phyloP scores from a whole-genome alignment of 163 green algal species.

The Prototheca wickerhamii region DNA sequence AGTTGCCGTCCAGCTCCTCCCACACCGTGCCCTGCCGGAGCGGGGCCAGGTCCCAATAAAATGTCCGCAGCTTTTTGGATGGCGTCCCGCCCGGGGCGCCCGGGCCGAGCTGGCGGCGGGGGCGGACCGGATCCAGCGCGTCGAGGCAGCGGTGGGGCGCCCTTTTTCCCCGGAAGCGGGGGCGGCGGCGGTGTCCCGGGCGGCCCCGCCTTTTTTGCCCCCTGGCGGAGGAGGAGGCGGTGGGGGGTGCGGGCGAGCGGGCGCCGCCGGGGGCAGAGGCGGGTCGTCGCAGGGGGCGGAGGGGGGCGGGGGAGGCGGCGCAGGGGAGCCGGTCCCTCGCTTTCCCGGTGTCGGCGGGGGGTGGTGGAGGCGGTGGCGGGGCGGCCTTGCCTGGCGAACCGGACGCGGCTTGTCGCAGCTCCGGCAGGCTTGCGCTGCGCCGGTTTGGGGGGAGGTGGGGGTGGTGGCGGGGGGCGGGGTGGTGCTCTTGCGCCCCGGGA shows the following conservation, averaged over 20 bases:
- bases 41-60: conserved; percentile 23
- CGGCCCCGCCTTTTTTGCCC: background rate
- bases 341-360: background rate
- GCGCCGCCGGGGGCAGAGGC: background rate
- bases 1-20: conserved; percentile 14
- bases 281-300: too few species aligned
- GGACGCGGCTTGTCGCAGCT: background rate
- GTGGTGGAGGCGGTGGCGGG: conserved; percentile 5
- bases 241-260: background rate
- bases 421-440: too few species aligned
- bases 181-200: background rate
- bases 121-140: background rate
- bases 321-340: too few species aligned
- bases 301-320: too few species aligned
- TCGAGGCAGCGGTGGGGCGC: background rate
- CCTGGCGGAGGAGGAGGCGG: conserved; percentile 8
- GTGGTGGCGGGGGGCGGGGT: too few species aligned
- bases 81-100: background rate
- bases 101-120: background rate
- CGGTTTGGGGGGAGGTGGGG: too few species aligned
- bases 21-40: conserved; percentile 22
- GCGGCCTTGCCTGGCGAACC: background rate
- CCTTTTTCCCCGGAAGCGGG: background rate
- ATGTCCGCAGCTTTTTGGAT: conserved; percentile 18
- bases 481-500: too few species aligned